Percentiles rank a stretch among this genome's conserved stretches.
These are phyloP conservation scores for Ilyonectria robusta DNA, from an alignment of 2,329 filamentous ascomycete genomes.

Conservation along the genomic window DNA sequence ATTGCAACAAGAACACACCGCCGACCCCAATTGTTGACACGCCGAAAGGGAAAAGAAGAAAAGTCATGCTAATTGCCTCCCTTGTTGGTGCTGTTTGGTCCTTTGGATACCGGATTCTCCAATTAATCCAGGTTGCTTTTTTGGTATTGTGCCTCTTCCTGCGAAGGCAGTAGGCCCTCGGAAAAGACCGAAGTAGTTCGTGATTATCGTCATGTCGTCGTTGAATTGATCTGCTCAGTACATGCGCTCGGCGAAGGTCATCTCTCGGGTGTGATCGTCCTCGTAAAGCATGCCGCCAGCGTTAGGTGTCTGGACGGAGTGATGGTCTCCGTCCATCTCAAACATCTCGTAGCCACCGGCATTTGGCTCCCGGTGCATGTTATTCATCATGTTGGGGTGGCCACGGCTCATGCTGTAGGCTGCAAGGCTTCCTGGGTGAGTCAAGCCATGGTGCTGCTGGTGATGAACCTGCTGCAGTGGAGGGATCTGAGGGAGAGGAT, in stretches of 20 bases:
- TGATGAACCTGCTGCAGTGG: constrained; percentile 37
- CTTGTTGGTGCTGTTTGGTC: constrained; percentile 38
- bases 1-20: constrained; percentile 26
- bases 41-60: neutral
- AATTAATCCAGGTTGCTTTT: constrained; percentile 17
- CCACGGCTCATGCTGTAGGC: constrained; percentile 53
- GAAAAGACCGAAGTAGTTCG: neutral
- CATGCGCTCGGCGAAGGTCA: constrained; percentile 61
- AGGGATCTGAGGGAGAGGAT: constrained; percentile 48
- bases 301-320: constrained; percentile 38
- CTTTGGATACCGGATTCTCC: constrained; percentile 25
- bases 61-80: constrained; percentile 41
- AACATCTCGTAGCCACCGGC: constrained; percentile 60
- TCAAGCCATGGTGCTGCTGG: constrained; percentile 48
- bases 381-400: constrained; percentile 45
- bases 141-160: constrained; percentile 18
- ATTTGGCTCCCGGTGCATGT: constrained; percentile 51
- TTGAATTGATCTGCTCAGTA: constrained; percentile 52
- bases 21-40: constrained; percentile 17
- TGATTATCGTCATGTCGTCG: constrained; percentile 32
- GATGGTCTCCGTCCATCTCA: constrained; percentile 59
- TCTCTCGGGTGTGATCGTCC: constrained; percentile 58
- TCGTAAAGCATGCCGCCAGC: constrained; percentile 59
- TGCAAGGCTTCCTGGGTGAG: constrained; percentile 48
- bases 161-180: constrained; percentile 1